Evolutionary conservation across 1,139 yeast genomes (phyloP).

Genomic region (Diutina siamensis): DNA sequence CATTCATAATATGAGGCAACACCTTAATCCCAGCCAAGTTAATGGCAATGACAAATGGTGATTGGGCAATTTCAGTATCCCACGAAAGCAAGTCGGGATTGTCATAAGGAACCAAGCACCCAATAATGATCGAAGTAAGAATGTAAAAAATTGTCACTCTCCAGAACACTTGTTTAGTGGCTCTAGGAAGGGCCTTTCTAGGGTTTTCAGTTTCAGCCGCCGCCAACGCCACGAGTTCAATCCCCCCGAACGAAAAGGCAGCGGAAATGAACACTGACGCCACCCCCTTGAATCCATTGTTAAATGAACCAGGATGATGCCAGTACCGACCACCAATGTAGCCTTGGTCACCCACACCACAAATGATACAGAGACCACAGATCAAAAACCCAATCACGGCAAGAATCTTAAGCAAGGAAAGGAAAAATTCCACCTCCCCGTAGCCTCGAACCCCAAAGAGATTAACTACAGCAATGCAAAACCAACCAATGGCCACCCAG

Average conservation of each 20-base stretch:
- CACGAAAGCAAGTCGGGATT: constrained; percentile 20
- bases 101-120: constrained; percentile 33
- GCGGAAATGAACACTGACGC: constrained; percentile 77
- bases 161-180: constrained; percentile 74
- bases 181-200: constrained; percentile 51
- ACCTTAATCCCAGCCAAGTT: constrained; percentile 18
- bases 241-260: constrained; percentile 71
- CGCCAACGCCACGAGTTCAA: constrained; percentile 52
- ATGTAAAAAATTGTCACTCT: constrained; percentile 16
- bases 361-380: constrained; percentile 53
- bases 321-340: constrained; percentile 29
- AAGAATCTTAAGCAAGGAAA: constrained; percentile 47
- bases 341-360: constrained; percentile 51
- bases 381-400: constrained; percentile 59
- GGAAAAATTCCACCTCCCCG: constrained; percentile 56
- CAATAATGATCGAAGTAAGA: constrained; percentile 33
- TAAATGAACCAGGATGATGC: constrained; percentile 36
- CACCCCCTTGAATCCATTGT: constrained; percentile 64
- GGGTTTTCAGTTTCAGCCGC: constrained; percentile 56
- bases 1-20: constrained; percentile 41
- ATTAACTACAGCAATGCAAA: constrained; percentile 42
- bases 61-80: constrained; percentile 8
- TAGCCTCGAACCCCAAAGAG: constrained; percentile 48
- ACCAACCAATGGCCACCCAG: constrained; percentile 58
- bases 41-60: constrained; percentile 6